Evolutionary conservation across 1,284 basidiomycete genomes (phyloP), one percentile per base, ranked within the genome.

Genomic region (Boletus subluridellus): DNA sequence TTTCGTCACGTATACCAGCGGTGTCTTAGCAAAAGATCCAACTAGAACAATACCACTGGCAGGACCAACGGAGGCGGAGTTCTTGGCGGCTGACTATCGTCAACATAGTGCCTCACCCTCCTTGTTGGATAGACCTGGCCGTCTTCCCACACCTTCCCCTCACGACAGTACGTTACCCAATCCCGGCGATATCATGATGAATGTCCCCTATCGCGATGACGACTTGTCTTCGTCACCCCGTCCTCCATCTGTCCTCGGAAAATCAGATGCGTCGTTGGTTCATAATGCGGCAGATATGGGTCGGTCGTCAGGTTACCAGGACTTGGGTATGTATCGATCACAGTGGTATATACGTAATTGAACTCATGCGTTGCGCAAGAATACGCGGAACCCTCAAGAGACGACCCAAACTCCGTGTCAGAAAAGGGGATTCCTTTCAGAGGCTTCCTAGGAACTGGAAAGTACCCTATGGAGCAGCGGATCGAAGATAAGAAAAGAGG

Each of bases 401-500:
- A 67, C 32, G 64, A 59, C 15, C 65, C 66, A 48, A 61, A 65
- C 24, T 56, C 64, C 34, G 57, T 67, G 17, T 57, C 69, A 41
- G 76, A 82, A 69, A 77, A 79, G 58, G 66, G 72, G 1, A 71
- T 71, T 6, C 71, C 78, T 2, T 69, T 85, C 4, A 65, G 68
- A 28, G 71, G 68, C 44, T 75, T 84, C 39, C 60, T 85, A 24
- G 71, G 72, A 39, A 65, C 62, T 21, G 81, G 80, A n/a, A 78
- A 76, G 65, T 85, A 87, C 57, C 88, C 90, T 0, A 61, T 94
- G n/a, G 82, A 90, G 61, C 90, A 94, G 68, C 82, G 89, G 46
- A 94, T 95, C 69, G 88, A 94, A 66, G 80, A 90, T 68, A 94
- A 94, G 78, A 88, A 84, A 68, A 81, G 89, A 48, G 92, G 92